Evolutionary conservation across 164 flowering plant species (phyloP), one percentile per base, ranked within the genome.

Genomic region (Chimonanthus salicifolius): DNA sequence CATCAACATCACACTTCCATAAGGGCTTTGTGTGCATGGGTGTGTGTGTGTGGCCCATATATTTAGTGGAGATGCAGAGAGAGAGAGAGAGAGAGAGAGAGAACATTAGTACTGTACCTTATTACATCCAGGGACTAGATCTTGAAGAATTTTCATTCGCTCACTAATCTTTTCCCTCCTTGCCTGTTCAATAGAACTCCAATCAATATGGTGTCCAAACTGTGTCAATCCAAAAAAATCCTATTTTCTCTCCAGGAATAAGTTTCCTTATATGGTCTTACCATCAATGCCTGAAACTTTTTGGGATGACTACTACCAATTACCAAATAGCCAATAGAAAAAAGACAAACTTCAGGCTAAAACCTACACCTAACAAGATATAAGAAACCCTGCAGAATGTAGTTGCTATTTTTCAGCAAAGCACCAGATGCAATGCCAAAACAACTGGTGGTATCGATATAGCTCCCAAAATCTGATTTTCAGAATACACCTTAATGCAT

Each of bases 91-190:
- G 60, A 54, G 60, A 54, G 60, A 54, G n/a, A 54, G 33, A 33
- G 33, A 33, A 33, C 33, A 33, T 33, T 33, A 33, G 33, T 33
- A 33, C 46, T 43, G 69, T 50, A 92, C 99, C 98, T 92, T 95
- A 82, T 89, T 95, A 80, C 99, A 93, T 79, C 97, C 98, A 64
- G 98, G 99, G 54, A 95, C 98, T 79, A 95, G 79, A 76, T 94
- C 99, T 82, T 95, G 99, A 43, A 95, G 87, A 74, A 87, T 80
- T 81, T 88, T 95, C 98, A 95, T 95, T 82, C 98, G 88, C 88
- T 95, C 99, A 58, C 99, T 92, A 70, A 95, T 95, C 81, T 92
- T 95, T 75, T 93, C 99, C 83, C 99, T 87, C 80, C 98, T 85
- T 70, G 97, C 99, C 99, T 94, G 85, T 73, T 8, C 64, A 70